Percentiles rank a stretch among this genome's conserved stretches.
phyloP scores from a whole-genome alignment of 2,329 filamentous ascomycete genomes.

The Immersiporthe knoxdaviesiana region DNA sequence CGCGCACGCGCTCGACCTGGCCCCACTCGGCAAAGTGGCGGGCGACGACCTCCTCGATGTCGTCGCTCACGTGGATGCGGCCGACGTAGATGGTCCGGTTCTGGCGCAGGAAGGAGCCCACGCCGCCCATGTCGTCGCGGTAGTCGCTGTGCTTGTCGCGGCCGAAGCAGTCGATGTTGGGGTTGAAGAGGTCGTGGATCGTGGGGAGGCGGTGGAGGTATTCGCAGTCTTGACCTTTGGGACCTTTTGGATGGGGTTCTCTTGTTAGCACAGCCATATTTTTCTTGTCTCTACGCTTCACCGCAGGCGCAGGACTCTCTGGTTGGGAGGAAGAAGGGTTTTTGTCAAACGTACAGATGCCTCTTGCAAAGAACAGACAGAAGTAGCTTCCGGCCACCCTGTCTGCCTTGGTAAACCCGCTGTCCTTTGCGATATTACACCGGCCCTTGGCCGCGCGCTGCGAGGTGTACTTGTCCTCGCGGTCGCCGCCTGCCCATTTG shows the following conservation, averaged over 20 bases:
- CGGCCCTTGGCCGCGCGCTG: slow-evolving; percentile 82
- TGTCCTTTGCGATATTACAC: slow-evolving; percentile 82
- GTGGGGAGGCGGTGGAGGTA: slow-evolving; percentile 89
- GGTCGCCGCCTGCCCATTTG: slow-evolving; percentile 95
- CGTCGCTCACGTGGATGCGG: slow-evolving; percentile 91
- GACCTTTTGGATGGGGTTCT: slow-evolving; percentile 46
- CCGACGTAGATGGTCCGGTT: slow-evolving; percentile 95
- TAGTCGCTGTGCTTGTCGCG: slow-evolving; percentile 93
- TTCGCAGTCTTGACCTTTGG: slow-evolving; percentile 89
- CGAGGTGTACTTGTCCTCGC: slow-evolving; percentile 86
- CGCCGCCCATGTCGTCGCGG: slow-evolving; percentile 96
- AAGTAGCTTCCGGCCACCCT: slow-evolving; percentile 81
- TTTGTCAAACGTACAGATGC: slow-evolving; percentile 60
- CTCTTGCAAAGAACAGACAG: slow-evolving; percentile 89
- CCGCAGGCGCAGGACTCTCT: neutral
- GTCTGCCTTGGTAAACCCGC: slow-evolving; percentile 79
- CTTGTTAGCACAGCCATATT: slow-evolving; percentile 10
- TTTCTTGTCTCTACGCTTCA: too few species aligned
- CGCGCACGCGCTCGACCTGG: slow-evolving; percentile 82
- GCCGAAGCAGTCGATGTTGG: slow-evolving; percentile 93
- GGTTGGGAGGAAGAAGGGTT: slow-evolving; percentile 57
- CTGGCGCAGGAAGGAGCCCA: slow-evolving; percentile 89
- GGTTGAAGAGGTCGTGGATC: slow-evolving; percentile 87
- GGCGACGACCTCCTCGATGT: slow-evolving; percentile 94
- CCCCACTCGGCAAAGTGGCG: slow-evolving; percentile 98